These are phyloP conservation scores for Olyra latifolia DNA, from an alignment of 176 grass and related monocot species.

Conservation along the genomic window DNA sequence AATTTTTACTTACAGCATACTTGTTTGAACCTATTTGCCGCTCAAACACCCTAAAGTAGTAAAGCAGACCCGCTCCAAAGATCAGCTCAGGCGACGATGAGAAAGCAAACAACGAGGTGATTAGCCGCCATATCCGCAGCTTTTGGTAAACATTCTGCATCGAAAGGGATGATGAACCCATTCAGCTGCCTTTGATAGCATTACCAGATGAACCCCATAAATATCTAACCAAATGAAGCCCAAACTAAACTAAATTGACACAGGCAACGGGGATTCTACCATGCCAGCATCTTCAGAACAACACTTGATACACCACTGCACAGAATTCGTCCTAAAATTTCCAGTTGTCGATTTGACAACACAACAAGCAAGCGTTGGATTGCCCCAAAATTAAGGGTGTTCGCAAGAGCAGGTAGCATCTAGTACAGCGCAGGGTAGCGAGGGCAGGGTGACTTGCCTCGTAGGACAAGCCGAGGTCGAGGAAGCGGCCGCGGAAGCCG, in stretches of 20 bases:
- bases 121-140: constrained; percentile 61
- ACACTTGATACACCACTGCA: background rate
- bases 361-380: background rate
- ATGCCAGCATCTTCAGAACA: background rate
- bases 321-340: background rate
- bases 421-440: background rate
- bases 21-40: constrained; percentile 94
- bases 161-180: background rate
- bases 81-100: constrained; percentile 80
- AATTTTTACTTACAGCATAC: constrained; percentile 64
- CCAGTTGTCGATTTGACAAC: background rate
- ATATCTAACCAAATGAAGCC: background rate
- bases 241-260: background rate
- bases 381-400: too few species aligned
- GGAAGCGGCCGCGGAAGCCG: constrained; percentile 58
- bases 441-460: constrained; percentile 47
- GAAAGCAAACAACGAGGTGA: constrained; percentile 72
- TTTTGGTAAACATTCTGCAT: constrained; percentile 76
- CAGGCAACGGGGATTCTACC: background rate
- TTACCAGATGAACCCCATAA: background rate
- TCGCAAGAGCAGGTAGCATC: background rate
- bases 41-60: constrained; percentile 96
- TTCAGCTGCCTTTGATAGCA: background rate
- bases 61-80: constrained; percentile 73
- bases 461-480: constrained; percentile 75